Percentiles rank a stretch among this genome's conserved stretches.
These are phyloP conservation scores for Verticillium klebahnii DNA, from an alignment of 2,329 filamentous ascomycete species.

Conservation along the genomic window DNA sequence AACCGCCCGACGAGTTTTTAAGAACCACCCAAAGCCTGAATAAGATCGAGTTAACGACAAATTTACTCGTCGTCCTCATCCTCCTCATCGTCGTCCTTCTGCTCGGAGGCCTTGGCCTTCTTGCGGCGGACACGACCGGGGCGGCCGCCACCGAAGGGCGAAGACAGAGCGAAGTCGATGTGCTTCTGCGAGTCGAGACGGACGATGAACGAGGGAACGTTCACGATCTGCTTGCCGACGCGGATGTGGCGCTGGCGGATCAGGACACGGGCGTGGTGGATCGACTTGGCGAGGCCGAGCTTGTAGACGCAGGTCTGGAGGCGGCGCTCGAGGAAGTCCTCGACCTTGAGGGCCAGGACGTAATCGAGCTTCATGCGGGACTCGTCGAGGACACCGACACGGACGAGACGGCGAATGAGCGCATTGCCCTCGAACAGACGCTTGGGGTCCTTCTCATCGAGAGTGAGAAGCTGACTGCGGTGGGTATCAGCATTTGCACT, in stretches of 20 bases:
- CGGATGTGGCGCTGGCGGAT: constrained; percentile 99
- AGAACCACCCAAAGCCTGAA: constrained; percentile 12
- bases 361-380: constrained; percentile 99
- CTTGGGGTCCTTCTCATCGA: constrained; percentile 99
- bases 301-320: constrained; percentile 99
- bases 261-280: constrained; percentile 99
- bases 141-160: constrained; percentile 95
- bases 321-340: constrained; percentile 99
- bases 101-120: constrained; percentile 97
- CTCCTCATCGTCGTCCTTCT: constrained; percentile 72
- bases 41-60: constrained; percentile 16
- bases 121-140: constrained; percentile 98
- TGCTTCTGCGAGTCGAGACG: constrained; percentile 99
- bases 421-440: constrained; percentile 99
- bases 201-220: constrained; percentile 98
- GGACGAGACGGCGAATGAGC: constrained; percentile 99
- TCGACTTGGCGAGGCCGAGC: constrained; percentile 99
- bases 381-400: constrained; percentile 99
- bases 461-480: constrained; percentile 92
- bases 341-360: constrained; percentile 97
- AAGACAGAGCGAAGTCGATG: constrained; percentile 98
- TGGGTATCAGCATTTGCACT: constrained; percentile 17
- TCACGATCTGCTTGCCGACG: constrained; percentile 99
- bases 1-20: constrained; percentile 18
- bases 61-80: constrained; percentile 79